phyloP scores from a whole-genome alignment of 2,329 filamentous ascomycete species.

The Trichoderma cornu-damae region DNA sequence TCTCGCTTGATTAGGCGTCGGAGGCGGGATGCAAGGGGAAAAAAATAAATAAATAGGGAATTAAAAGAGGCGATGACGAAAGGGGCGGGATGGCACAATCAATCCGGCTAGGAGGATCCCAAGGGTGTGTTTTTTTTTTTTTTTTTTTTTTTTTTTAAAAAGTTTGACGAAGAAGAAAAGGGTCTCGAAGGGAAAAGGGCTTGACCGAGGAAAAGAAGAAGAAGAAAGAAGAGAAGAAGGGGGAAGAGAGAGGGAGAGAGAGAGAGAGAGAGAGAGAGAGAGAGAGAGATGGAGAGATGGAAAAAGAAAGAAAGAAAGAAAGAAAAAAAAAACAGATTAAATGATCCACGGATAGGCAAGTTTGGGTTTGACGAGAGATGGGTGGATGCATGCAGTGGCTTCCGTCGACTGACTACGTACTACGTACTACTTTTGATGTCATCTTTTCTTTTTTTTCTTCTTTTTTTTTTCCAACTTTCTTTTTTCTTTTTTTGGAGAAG shows the following conservation, averaged over 20 bases:
- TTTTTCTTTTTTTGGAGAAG: not conserved
- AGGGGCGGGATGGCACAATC: not conserved
- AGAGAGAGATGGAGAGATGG: not conserved
- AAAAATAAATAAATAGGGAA: slow-evolving; percentile 1
- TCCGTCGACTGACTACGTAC: not conserved
- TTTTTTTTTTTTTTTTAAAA: too few relatives aligned
- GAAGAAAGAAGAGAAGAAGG: not conserved
- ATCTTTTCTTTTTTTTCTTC: not conserved
- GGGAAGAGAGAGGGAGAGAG: not conserved
- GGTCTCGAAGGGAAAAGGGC: not conserved
- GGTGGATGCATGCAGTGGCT: slow-evolving; percentile 13
- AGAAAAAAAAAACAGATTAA: not conserved
- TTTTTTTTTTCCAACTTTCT: not conserved
- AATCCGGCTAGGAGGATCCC: not conserved
- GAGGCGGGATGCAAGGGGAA: slow-evolving; percentile 5
- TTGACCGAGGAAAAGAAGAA: not conserved
- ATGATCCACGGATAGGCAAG: not conserved
- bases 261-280: not conserved
- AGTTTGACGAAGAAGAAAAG: slow-evolving; percentile 15
- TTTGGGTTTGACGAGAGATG: slow-evolving; percentile 3
- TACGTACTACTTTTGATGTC: slow-evolving; percentile 8
- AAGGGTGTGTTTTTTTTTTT: too few relatives aligned
- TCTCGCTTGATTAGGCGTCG: slow-evolving; percentile 6
- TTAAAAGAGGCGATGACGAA: slow-evolving; percentile 10
- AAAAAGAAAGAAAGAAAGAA: not conserved